A percentile compares a stretch with the other conserved stretches of the same genome.
phyloP scores from a whole-genome alignment of 2,329 filamentous ascomycete genomes.

The Colletotrichum sublineola region DNA sequence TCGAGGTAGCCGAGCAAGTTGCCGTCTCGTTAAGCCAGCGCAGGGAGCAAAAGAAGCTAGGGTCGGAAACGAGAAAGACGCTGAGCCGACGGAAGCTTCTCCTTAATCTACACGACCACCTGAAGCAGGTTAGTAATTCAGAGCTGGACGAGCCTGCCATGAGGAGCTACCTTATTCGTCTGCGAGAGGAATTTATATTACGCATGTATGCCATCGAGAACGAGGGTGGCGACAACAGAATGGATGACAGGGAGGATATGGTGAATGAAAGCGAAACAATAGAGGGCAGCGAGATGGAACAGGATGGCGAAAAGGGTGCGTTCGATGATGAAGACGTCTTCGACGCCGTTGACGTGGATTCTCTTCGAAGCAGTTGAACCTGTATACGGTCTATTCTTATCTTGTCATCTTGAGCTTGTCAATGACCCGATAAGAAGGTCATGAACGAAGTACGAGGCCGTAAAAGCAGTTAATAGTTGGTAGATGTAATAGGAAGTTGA shows the following conservation, averaged over 20 bases:
- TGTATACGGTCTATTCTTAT: accelerated
- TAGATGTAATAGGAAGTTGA: background rate
- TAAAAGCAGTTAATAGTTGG: background rate
- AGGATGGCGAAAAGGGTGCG: background rate
- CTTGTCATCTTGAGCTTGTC: background rate
- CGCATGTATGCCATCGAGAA: constrained; percentile 77
- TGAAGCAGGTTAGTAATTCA: constrained; percentile 76
- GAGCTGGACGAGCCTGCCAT: constrained; percentile 75
- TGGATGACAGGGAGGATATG: background rate
- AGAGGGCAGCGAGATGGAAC: background rate
- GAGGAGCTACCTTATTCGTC: constrained; percentile 70
- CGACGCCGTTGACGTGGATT: constrained; percentile 9
- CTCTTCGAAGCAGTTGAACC: constrained; percentile 1
- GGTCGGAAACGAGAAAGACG: constrained; percentile 69
- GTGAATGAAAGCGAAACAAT: background rate
- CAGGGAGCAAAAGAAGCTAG: constrained; percentile 69
- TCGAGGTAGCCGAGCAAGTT: constrained; percentile 77
- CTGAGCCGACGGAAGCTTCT: constrained; percentile 79
- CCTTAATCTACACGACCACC: constrained; percentile 77
- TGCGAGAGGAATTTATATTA: constrained; percentile 81
- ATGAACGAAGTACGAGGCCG: no score
- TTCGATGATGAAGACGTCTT: constrained; percentile 27
- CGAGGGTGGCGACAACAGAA: background rate
- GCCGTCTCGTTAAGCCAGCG: constrained; percentile 72
- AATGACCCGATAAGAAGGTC: background rate